These are phyloP conservation scores for Scleroderma bovista DNA, from an alignment of 768 basidiomycete genomes.

Conservation along the genomic window DNA sequence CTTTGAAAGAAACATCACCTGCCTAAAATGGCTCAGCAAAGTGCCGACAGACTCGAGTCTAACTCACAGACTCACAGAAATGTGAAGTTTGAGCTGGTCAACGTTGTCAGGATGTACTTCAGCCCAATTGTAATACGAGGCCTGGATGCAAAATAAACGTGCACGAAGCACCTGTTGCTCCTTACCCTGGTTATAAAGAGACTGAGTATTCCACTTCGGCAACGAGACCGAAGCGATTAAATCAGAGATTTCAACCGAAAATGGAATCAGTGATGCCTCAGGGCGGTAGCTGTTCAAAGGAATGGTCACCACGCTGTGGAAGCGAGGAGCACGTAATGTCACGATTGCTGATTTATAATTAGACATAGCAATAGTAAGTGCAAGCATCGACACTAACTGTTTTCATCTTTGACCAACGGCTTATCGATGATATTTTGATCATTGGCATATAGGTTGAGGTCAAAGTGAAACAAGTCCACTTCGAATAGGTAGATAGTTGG, in stretches of 20 bases:
- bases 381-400: conserved; percentile 45
- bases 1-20: conserved; percentile 54
- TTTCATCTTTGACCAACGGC: conserved; percentile 74
- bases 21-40: conserved; percentile 32
- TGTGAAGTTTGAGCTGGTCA: conserved; percentile 68
- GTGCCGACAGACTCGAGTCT: background rate
- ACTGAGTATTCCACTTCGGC: conserved; percentile 87
- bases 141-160: conserved; percentile 50
- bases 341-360: conserved; percentile 55
- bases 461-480: conserved; percentile 69
- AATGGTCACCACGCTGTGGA: conserved; percentile 50
- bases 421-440: conserved; percentile 97
- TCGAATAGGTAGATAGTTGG: conserved; percentile 75
- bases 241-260: conserved; percentile 56
- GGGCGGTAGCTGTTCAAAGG: conserved; percentile 72
- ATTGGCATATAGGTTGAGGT: conserved; percentile 79
- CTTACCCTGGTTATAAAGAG: conserved; percentile 55
- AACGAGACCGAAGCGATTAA: conserved; percentile 56
- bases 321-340: conserved; percentile 51
- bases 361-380: background rate
- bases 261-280: conserved; percentile 59
- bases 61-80: conserved; percentile 53
- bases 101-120: conserved; percentile 63
- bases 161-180: conserved; percentile 61
- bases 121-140: conserved; percentile 70